phyloP scores from a whole-genome alignment of 2,329 filamentous ascomycete genomes.

The Ophiostoma montium region DNA sequence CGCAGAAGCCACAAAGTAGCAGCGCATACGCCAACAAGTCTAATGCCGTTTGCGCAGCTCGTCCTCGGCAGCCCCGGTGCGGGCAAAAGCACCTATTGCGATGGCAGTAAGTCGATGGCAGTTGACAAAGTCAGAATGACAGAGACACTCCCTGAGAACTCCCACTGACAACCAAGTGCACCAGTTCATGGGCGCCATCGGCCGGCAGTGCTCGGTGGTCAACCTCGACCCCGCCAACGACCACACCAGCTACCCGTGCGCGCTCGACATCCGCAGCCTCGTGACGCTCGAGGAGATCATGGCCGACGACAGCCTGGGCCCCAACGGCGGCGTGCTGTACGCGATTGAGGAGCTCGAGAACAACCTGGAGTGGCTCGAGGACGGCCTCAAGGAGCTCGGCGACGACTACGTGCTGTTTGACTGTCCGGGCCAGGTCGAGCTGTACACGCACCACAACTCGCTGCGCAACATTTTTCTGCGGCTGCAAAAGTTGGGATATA shows the following conservation, averaged over 20 bases:
- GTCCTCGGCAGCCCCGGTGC: constrained; percentile 88
- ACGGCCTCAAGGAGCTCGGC: constrained; percentile 62
- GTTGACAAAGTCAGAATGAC: no score
- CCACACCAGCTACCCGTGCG: constrained; percentile 73
- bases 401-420: constrained; percentile 94
- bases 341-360: constrained; percentile 90
- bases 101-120: constrained; percentile 51
- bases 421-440: constrained; percentile 90
- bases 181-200: constrained; percentile 93
- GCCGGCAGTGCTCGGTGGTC: constrained; percentile 84
- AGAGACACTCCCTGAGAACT: no score
- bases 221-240: constrained; percentile 98
- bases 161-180: constrained; percentile 58
- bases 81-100: constrained; percentile 95
- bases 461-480: constrained; percentile 83
- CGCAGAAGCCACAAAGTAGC: neutral
- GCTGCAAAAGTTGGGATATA: constrained; percentile 80
- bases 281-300: constrained; percentile 92
- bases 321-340: constrained; percentile 85
- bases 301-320: constrained; percentile 76
- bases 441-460: constrained; percentile 90
- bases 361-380: constrained; percentile 84
- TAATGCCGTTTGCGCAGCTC: constrained; percentile 59
- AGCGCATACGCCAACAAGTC: neutral
- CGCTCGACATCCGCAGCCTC: constrained; percentile 78